Conservation (phyloP, 176 grass and related monocot species). For the Musa schizocarpa region DNA sequence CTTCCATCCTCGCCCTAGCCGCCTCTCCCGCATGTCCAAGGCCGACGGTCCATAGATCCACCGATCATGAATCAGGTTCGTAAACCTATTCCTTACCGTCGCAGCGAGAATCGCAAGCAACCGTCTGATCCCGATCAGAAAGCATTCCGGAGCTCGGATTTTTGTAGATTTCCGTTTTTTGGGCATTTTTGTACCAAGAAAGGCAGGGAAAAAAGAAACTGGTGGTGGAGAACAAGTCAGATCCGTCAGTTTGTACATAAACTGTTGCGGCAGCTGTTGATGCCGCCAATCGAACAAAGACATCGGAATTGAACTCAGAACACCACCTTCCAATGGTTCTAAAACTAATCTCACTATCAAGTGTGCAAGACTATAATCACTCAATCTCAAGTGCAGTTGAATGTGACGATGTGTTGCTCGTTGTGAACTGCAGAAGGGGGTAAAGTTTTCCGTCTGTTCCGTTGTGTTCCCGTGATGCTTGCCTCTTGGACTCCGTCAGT, state of each 20-base stretch:
- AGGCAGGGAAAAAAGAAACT: neutral
- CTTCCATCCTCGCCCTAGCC: conserved; percentile 21
- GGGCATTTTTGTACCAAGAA: conserved; percentile 14
- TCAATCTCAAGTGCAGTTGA: neutral
- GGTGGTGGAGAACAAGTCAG: conserved; percentile 11
- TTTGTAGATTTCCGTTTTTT: conserved; percentile 10
- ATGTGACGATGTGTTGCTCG: neutral
- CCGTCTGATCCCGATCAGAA: conserved; percentile 4
- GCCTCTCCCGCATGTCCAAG: conserved; percentile 46
- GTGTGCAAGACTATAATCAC: neutral
- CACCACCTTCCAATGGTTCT: neutral
- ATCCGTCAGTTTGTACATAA: conserved; percentile 28
- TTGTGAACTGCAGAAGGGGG: neutral
- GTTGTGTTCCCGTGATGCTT: neutral
- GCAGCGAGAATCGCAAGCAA: neutral
- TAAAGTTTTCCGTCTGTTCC: neutral
- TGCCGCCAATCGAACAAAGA: conserved; percentile 19
- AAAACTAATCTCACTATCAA: neutral
- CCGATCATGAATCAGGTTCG: neutral
- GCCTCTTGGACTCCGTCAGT: neutral
- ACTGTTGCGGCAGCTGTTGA: conserved; percentile 14
- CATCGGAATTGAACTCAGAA: conserved; percentile 14
- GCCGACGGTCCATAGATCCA: conserved; percentile 34
- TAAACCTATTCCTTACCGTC: neutral
- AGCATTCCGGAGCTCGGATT: neutral